Conservation (phyloP, 345 rosid genomes). For the Citropsis articulata region DNA sequence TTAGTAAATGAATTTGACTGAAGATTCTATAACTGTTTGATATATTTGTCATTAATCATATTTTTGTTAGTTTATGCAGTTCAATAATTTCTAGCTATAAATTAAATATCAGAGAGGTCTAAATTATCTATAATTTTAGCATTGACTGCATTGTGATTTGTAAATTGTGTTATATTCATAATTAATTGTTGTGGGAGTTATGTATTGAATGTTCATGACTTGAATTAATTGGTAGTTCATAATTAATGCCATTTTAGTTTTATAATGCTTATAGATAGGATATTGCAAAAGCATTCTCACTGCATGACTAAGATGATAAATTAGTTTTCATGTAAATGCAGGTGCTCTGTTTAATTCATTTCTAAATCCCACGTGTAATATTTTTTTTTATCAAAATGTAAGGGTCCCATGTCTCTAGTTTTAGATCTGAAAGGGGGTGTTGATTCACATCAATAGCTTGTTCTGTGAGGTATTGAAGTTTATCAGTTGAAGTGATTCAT, state of each 20-base stretch:
- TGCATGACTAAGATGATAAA: background rate
- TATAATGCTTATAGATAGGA: background rate
- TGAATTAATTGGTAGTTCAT: background rate
- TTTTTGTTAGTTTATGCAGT: background rate
- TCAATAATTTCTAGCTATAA: background rate
- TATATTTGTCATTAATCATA: background rate
- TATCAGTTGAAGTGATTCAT: background rate
- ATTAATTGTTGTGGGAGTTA: background rate
- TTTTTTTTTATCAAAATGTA: background rate
- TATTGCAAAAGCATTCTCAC: background rate
- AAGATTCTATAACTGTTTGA: constrained; percentile 7
- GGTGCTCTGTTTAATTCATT: background rate
- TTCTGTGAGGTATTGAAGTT: background rate
- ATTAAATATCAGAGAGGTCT: background rate
- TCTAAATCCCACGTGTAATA: background rate
- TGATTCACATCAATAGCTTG: background rate
- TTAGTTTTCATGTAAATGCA: background rate
- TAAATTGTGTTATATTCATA: background rate
- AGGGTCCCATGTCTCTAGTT: background rate
- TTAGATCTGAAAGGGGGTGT: background rate
- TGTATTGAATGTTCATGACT: background rate
- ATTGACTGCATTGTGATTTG: background rate
- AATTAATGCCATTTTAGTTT: background rate
- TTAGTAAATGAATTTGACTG: background rate
- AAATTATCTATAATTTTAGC: background rate